Conservation (phyloP, 805 yeast species). For the Starmerella tilneyi region DNA sequence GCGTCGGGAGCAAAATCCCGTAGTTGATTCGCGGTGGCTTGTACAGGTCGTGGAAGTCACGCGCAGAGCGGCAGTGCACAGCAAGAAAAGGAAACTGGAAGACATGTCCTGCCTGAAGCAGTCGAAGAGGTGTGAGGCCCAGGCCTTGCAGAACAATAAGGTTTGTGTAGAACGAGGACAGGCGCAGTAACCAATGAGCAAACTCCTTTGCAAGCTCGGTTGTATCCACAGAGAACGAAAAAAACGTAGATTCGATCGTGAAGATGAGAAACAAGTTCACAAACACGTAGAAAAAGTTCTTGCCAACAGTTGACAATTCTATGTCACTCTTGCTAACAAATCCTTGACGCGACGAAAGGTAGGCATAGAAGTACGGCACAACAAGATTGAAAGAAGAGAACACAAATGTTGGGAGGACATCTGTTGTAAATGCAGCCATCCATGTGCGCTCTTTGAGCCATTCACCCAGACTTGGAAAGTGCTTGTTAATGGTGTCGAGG, state of each 20-base stretch:
- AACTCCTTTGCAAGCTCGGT: slow-evolving; percentile 67
- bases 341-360: slow-evolving; percentile 76
- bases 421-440: slow-evolving; percentile 74
- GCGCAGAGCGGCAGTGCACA: slow-evolving; percentile 61
- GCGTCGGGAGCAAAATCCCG: slow-evolving; percentile 86
- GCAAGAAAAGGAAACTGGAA: slow-evolving; percentile 61
- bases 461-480: slow-evolving; percentile 75
- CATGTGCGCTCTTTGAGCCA: slow-evolving; percentile 53
- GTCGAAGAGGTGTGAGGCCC: slow-evolving; percentile 81
- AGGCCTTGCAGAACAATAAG: slow-evolving; percentile 67
- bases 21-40: slow-evolving; percentile 88
- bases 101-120: slow-evolving; percentile 70
- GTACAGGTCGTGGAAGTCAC: slow-evolving; percentile 65
- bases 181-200: slow-evolving; percentile 68
- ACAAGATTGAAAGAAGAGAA: slow-evolving; percentile 74
- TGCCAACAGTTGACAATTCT: slow-evolving; percentile 78
- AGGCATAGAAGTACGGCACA: slow-evolving; percentile 78
- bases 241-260: slow-evolving; percentile 79
- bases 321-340: slow-evolving; percentile 86
- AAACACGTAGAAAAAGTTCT: slow-evolving; percentile 88
- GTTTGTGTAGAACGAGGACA: slow-evolving; percentile 84
- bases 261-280: slow-evolving; percentile 88
- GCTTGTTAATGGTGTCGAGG: slow-evolving; percentile 60
- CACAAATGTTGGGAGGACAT: slow-evolving; percentile 80
- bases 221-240: slow-evolving; percentile 61